Percentiles rank a stretch among this genome's conserved stretches.
Conservation (phyloP, 441 rosid species). For the Heliophila coronopifolia region DNA sequence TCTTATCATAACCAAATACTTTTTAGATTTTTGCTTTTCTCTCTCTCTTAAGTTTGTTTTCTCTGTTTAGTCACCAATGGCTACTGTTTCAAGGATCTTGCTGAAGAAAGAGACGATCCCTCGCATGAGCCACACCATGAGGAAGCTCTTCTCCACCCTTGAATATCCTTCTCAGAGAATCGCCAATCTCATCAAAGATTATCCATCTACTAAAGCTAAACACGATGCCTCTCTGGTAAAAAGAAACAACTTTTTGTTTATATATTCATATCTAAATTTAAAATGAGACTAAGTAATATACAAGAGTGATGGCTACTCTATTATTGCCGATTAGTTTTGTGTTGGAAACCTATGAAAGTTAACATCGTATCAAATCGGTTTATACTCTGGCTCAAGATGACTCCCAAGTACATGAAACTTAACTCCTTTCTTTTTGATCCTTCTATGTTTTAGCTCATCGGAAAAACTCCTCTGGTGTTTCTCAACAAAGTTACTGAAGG, state of each 20-base stretch:
- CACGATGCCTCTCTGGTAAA: slow-evolving; percentile 51
- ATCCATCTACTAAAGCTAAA: slow-evolving; percentile 53
- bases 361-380: no score
- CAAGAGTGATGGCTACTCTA: no score
- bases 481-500: slow-evolving; percentile 85
- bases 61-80: slow-evolving; percentile 35
- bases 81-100: slow-evolving; percentile 33
- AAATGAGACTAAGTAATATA: no score
- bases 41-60: slow-evolving; percentile 9
- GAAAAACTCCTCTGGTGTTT: slow-evolving; percentile 69
- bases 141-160: slow-evolving; percentile 38
- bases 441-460: no score
- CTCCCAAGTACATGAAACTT: no score
- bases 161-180: slow-evolving; percentile 45
- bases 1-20: no score
- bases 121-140: slow-evolving; percentile 18
- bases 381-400: no score
- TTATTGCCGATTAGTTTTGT: neutral
- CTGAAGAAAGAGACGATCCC: slow-evolving; percentile 30
- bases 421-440: no score
- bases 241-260: no score
- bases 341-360: no score
- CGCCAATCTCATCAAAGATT: slow-evolving; percentile 62
- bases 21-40: neutral
- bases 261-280: no score